Percentiles rank a stretch among this genome's conserved stretches.
These are phyloP conservation scores for Chlorella ohadii DNA, from an alignment of 139 green algal species.

Conservation along the genomic window DNA sequence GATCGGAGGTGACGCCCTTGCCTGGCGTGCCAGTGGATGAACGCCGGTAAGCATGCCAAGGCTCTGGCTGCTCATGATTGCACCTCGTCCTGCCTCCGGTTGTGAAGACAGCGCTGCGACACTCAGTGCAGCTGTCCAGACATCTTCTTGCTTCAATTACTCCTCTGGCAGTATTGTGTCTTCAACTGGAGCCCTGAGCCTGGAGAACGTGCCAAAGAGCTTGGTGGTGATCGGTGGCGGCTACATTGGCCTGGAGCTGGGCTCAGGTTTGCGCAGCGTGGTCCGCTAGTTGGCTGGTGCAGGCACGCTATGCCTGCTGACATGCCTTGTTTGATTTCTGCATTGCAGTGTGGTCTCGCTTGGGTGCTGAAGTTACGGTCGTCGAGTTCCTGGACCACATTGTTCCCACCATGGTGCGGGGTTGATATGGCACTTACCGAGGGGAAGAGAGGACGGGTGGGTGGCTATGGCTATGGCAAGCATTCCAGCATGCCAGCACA, in stretches of 20 bases:
- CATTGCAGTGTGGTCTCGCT: constrained; percentile 84
- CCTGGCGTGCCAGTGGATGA: constrained; percentile 95
- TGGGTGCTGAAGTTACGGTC: constrained; percentile 95
- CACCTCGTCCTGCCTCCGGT: too few relatives aligned
- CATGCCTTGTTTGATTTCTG: too few relatives aligned
- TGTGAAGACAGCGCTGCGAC: too few relatives aligned
- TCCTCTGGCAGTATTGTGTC: constrained; percentile 70
- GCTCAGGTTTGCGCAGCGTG: constrained; percentile 47
- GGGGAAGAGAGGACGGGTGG: too few relatives aligned
- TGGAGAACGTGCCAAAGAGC: constrained; percentile 90
- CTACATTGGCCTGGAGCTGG: constrained; percentile 99
- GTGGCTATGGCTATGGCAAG: too few relatives aligned
- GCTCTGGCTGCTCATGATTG: too few relatives aligned
- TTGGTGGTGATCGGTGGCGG: constrained; percentile 98
- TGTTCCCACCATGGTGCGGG: constrained; percentile 87
- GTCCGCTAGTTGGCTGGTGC: too few relatives aligned
- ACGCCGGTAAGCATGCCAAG: constrained; percentile 65
- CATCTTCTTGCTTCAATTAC: not conserved
- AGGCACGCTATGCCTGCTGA: too few relatives aligned
- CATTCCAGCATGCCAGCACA: too few relatives aligned
- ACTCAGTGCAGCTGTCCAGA: too few relatives aligned
- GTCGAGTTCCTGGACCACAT: constrained; percentile 96
- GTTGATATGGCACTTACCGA: too few relatives aligned
- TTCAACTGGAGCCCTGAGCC: constrained; percentile 93
- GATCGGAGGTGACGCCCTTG: constrained; percentile 90